Percentiles rank a stretch among this genome's conserved stretches.
Evolutionary conservation across 176 grass and related monocot species (phyloP).

Genomic region (Elaeis guineensis): DNA sequence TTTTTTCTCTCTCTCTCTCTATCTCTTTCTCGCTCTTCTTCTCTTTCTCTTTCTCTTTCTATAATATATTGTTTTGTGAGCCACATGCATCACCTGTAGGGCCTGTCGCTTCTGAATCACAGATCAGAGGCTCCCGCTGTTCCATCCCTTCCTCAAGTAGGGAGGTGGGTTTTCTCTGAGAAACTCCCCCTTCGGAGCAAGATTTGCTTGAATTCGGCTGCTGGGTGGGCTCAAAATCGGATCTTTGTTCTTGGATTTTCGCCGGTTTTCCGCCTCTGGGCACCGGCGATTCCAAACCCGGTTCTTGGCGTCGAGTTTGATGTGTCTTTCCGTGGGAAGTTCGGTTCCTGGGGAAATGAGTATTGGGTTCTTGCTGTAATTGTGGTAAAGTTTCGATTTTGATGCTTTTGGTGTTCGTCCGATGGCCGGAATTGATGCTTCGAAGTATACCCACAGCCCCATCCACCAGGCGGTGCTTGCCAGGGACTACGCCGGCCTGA

Average conservation of each 20-base stretch:
- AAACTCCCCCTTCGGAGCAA: too few species aligned
- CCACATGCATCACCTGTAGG: constrained; percentile 1
- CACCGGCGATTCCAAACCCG: too few species aligned
- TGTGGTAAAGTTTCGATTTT: too few species aligned
- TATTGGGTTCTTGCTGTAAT: constrained; percentile 6
- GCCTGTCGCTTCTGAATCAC: constrained; percentile 1
- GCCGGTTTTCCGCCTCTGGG: too few species aligned
- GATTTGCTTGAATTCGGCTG: too few species aligned
- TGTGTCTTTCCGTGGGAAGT: too few species aligned
- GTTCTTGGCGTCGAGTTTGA: too few species aligned
- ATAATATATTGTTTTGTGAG: too few species aligned
- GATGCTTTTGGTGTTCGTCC: neutral
- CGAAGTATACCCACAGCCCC: constrained; percentile 61
- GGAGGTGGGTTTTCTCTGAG: too few species aligned
- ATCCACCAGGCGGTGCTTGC: constrained; percentile 61
- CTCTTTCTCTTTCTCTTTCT: constrained; percentile 3
- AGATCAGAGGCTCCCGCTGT: neutral
- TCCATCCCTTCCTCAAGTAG: too few species aligned
- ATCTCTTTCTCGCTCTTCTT: neutral
- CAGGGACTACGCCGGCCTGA: constrained; percentile 54
- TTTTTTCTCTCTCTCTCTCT: neutral
- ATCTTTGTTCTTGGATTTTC: too few species aligned
- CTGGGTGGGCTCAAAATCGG: too few species aligned
- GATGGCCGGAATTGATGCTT: constrained; percentile 60
- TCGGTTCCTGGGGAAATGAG: constrained; percentile 13